Evolutionary conservation across 495 filamentous ascomycete species (phyloP), one percentile per base, ranked within the genome.

Genomic region (Arthonia radiata): DNA sequence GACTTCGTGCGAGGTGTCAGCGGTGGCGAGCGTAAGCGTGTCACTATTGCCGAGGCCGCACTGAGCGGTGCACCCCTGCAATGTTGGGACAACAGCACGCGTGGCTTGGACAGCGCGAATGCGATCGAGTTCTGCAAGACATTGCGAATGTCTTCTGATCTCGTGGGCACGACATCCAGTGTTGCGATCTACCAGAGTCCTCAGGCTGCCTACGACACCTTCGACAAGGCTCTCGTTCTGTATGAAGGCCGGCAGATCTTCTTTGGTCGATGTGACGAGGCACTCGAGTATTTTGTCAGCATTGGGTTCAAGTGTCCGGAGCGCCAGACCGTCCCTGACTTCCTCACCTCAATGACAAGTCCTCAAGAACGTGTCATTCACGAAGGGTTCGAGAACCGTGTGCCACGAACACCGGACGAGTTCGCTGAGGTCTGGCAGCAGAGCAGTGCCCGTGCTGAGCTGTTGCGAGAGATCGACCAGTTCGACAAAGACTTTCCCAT

Each of bases 121-220:
- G 77, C 78, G 21, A 47, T 83, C n/a, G 71, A 82, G 39, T 89
- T 82, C 28, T 63, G 66, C 32, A 68, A 61, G 43, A 71, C 64
- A 3, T 41, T 89, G 12, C 57, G 66, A 17, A 43, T 72, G 5
- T 61, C 66, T 21, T 71, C 69, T 3, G 62, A 77, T 23, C 49
- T 77, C 27, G 57, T 61, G 24, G 56, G 62, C 4, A 62, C 57
- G 26, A 73, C 72, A 7, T 64, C 67, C 17, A 53, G 64, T 25
- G 74, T 86, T n/a, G 72, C 78, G 5, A 73, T 86, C 35, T 86
- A 90, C 43, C 79, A 90, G 38, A 72, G 75, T 0, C 67, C 70
- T 16, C 73, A 89, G 40, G 56, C 52, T 21, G 70, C 72, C 14
- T 83, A 81, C 33, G 69, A 82, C 37, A 29, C 56, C 4, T 83